Conservation (phyloP, 768 basidiomycete species). For the Boletus barrowsii region DNA sequence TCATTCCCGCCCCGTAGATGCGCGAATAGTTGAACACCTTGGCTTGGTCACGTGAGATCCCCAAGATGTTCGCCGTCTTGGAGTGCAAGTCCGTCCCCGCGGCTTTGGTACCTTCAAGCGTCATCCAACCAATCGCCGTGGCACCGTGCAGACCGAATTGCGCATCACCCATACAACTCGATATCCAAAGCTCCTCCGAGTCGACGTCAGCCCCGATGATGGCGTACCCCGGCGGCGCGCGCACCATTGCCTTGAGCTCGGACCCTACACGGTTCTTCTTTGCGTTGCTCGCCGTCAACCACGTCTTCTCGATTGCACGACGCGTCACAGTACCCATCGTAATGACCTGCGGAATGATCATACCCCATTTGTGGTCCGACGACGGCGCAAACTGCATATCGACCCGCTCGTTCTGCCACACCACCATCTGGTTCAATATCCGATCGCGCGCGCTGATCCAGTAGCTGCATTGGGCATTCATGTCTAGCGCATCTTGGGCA, state of each 20-base stretch:
- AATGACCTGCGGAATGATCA: slow-evolving; percentile 94
- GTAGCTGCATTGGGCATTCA: slow-evolving; percentile 94
- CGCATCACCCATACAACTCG: slow-evolving; percentile 98
- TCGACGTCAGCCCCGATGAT: slow-evolving; percentile 99
- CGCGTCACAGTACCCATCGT: slow-evolving; percentile 99
- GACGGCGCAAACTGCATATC: slow-evolving; percentile 50
- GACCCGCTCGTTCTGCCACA: slow-evolving; percentile 61
- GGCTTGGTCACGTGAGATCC: slow-evolving; percentile 90
- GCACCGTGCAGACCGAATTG: slow-evolving; percentile 97
- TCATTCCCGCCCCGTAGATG: slow-evolving; percentile 98
- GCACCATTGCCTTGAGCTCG: slow-evolving; percentile 96
- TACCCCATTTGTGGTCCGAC: slow-evolving; percentile 62
- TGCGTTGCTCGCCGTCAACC: slow-evolving; percentile 97
- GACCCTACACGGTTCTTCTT: slow-evolving; percentile 96
- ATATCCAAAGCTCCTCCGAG: slow-evolving; percentile 98
- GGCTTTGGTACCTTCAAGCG: slow-evolving; percentile 92
- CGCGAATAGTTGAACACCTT: slow-evolving; percentile 99
- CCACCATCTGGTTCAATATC: slow-evolving; percentile 88
- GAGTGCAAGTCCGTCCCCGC: slow-evolving; percentile 96
- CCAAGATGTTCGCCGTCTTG: slow-evolving; percentile 90
- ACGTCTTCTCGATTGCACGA: slow-evolving; percentile 95
- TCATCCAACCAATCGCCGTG: slow-evolving; percentile 99
- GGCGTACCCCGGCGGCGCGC: slow-evolving; percentile 87
- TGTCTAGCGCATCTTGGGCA: slow-evolving; percentile 78
- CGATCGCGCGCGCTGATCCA: slow-evolving; percentile 96